These are phyloP conservation scores for Filobasidium wieringae DNA, from an alignment of 768 basidiomycete species.

Conservation along the genomic window DNA sequence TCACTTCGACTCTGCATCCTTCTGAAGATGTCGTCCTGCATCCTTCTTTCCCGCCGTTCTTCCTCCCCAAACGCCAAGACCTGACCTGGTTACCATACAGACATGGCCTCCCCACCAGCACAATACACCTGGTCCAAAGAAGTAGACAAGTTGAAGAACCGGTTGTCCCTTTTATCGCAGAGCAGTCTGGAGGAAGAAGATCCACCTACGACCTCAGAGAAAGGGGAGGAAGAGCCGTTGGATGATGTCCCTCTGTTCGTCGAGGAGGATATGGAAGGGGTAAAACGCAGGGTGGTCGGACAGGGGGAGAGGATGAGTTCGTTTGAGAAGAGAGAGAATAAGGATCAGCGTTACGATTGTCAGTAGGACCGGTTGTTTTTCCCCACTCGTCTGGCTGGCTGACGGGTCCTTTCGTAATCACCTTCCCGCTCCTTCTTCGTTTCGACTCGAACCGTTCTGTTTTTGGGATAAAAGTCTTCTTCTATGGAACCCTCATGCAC, in stretches of 20 bases:
- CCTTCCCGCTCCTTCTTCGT: neutral
- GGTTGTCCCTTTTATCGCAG: neutral
- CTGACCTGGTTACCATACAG: too few species aligned
- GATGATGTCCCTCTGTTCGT: neutral
- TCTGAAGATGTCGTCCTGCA: too few species aligned
- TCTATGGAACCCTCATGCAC: conserved; percentile 85
- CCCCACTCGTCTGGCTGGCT: neutral
- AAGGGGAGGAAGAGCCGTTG: neutral
- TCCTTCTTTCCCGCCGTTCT: too few species aligned
- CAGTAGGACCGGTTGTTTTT: neutral
- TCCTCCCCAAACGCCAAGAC: too few species aligned
- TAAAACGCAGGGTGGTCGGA: neutral
- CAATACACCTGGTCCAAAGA: neutral
- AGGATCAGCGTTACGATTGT: neutral
- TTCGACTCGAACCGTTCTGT: neutral
- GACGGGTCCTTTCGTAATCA: neutral
- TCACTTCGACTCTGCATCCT: too few species aligned
- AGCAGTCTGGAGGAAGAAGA: neutral
- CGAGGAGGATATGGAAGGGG: neutral
- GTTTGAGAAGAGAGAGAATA: neutral
- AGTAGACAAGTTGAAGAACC: neutral
- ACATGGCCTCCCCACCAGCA: neutral
- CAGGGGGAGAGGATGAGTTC: neutral
- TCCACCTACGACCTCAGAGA: too few species aligned
- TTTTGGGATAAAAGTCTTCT: too few species aligned